phyloP scores from a whole-genome alignment of 805 yeast species.

The Kodamaea neixiangensis region DNA sequence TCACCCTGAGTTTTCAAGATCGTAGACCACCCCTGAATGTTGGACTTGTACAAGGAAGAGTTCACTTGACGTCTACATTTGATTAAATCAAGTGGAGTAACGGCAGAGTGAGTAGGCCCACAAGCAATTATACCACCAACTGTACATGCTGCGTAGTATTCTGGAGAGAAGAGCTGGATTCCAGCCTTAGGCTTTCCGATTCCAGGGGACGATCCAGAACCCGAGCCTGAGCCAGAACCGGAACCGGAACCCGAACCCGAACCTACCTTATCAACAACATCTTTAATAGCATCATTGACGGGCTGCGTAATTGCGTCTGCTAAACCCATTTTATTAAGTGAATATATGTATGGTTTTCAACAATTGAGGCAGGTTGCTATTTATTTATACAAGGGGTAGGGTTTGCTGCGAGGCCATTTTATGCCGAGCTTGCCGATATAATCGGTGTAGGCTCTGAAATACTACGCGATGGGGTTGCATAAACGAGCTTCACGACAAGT shows the following conservation, averaged over 20 bases:
- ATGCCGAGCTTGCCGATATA: neutral
- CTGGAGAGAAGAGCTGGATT: constrained; percentile 57
- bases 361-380: constrained; percentile 2
- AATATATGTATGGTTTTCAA: neutral
- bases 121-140: constrained; percentile 84
- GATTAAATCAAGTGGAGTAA: constrained; percentile 91
- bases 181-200: constrained; percentile 4
- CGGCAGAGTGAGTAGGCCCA: constrained; percentile 94
- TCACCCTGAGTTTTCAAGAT: constrained; percentile 78
- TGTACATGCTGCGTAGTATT: constrained; percentile 74
- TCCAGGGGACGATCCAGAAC: neutral
- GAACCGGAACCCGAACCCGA: constrained; percentile 7
- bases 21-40: constrained; percentile 76
- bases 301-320: constrained; percentile 37
- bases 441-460: neutral
- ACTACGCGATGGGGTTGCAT: neutral
- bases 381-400: constrained; percentile 1
- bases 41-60: constrained; percentile 68
- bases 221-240: constrained; percentile 6
- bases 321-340: constrained; percentile 12
- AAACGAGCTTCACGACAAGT: neutral
- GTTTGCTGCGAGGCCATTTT: neutral
- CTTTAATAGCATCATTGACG: constrained; percentile 26
- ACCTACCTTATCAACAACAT: constrained; percentile 16
- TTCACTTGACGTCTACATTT: constrained; percentile 93